Evolutionary conservation across 148 eudicot species (phyloP).

Genomic region (Chenopodium formosanum): DNA sequence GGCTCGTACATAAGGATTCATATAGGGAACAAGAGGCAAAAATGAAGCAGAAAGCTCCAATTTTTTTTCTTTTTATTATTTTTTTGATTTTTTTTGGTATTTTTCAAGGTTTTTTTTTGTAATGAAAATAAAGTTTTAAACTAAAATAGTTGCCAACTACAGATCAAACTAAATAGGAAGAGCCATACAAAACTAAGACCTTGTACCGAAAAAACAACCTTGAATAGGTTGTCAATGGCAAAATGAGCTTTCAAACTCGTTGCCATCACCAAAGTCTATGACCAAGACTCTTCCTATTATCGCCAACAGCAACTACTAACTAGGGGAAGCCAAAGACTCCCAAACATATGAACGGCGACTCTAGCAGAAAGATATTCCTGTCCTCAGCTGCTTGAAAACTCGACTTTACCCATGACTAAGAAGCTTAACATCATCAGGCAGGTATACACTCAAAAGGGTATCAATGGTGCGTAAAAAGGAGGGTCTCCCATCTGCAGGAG

Average conservation of each 20-base stretch:
- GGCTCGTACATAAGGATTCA: too few species aligned
- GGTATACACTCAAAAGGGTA: slow-evolving; percentile 29
- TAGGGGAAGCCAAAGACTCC: slow-evolving; percentile 21
- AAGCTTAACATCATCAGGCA: slow-evolving; percentile 31
- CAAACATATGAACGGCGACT: slow-evolving; percentile 17
- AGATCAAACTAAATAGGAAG: slow-evolving; percentile 24
- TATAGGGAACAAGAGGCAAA: not conserved
- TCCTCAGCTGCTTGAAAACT: slow-evolving; percentile 18
- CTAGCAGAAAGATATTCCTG: slow-evolving; percentile 19
- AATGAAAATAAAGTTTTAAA: not conserved
- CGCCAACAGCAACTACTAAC: slow-evolving; percentile 26
- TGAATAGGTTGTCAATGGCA: slow-evolving; percentile 46
- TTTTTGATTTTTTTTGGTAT: not conserved
- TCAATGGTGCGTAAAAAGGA: slow-evolving; percentile 19
- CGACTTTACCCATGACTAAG: slow-evolving; percentile 12
- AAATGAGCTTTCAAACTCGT: slow-evolving; percentile 25
- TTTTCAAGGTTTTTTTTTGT: not conserved
- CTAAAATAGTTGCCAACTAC: slow-evolving; percentile 22
- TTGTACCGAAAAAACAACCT: slow-evolving; percentile 38
- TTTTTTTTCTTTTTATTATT: not conserved
- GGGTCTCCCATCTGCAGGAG: slow-evolving; percentile 20
- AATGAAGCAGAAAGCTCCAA: slow-evolving; percentile 15
- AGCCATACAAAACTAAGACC: slow-evolving; percentile 37
- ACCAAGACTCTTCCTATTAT: slow-evolving; percentile 23
- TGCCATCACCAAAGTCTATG: slow-evolving; percentile 41